Conservation (phyloP, 192 early-diverging fungal species). For the Linnemannia zychae region DNA sequence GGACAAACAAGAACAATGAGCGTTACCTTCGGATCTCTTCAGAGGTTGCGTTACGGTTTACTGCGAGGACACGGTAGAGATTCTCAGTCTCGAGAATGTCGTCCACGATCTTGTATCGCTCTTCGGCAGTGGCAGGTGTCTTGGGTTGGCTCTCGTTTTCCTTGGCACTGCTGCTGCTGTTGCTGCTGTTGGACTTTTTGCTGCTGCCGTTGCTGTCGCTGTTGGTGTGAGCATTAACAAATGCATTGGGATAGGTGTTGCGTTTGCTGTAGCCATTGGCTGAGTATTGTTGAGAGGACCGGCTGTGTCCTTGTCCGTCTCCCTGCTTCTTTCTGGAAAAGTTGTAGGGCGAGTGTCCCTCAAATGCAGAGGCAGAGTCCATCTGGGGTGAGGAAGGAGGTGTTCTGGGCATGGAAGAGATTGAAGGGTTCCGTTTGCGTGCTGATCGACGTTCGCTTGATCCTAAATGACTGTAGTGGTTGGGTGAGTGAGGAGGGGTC, state of each 20-base stretch:
- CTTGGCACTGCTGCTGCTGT: not conserved
- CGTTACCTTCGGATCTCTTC: conserved; percentile 64
- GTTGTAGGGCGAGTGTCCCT: conserved; percentile 22
- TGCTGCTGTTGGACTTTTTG: not conserved
- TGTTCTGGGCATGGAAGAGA: conserved; percentile 46
- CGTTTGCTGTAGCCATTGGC: conserved; percentile 5
- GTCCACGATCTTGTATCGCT: conserved; percentile 60
- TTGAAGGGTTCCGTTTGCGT: conserved; percentile 37
- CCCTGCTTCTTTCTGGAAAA: conserved; percentile 40
- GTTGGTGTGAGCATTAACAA: not conserved
- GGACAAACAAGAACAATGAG: not conserved
- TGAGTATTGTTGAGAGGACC: conserved; percentile 1
- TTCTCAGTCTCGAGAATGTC: conserved; percentile 65
- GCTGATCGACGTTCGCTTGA: conserved; percentile 16
- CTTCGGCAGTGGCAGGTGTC: conserved; percentile 38
- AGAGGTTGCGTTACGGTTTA: conserved; percentile 50
- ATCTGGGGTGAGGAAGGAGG: conserved; percentile 45
- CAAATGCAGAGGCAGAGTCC: conserved; percentile 11
- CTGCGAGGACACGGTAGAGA: conserved; percentile 63
- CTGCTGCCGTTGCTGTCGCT: not conserved
- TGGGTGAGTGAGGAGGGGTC: conserved; percentile 50
- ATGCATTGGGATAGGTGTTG: not conserved
- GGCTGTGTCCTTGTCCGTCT: not conserved
- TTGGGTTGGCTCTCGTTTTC: conserved; percentile 17
- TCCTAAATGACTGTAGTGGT: conserved; percentile 36